Percentiles rank a stretch among this genome's conserved stretches.
phyloP scores from a whole-genome alignment of 176 grass and related monocot genomes.

The Guadua angustifolia region DNA sequence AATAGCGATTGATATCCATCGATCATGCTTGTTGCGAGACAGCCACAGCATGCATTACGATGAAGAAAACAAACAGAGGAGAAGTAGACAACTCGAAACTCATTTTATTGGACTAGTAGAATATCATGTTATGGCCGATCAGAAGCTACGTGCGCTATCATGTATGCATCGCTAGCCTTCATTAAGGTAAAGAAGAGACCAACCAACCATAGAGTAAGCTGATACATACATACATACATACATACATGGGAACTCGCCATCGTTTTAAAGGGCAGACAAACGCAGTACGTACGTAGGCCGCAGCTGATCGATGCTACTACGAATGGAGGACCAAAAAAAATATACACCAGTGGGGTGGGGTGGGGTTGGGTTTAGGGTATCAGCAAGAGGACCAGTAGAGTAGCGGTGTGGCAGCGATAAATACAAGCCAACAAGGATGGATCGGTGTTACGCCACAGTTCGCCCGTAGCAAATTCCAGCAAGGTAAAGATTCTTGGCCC shows the following conservation, averaged over 20 bases:
- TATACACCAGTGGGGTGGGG: slow-evolving; percentile 28
- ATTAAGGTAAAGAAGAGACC: slow-evolving; percentile 23
- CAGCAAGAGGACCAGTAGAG: background rate
- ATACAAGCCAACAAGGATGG: background rate
- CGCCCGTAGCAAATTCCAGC: slow-evolving; percentile 85
- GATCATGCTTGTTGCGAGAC: too few relatives aligned
- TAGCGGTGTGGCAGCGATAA: background rate
- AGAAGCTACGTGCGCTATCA: background rate
- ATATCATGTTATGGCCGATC: background rate
- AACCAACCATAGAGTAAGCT: slow-evolving; percentile 17
- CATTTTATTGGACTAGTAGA: background rate
- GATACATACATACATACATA: slow-evolving; percentile 28
- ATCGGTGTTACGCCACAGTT: slow-evolving; percentile 62
- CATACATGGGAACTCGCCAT: slow-evolving; percentile 26
- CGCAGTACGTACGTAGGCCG: background rate
- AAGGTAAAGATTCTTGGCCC: slow-evolving; percentile 84
- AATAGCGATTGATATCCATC: too few relatives aligned
- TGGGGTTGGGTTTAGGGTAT: background rate
- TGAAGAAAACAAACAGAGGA: background rate
- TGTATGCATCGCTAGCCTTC: background rate
- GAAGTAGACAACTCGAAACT: background rate
- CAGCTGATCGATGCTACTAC: slow-evolving; percentile 33
- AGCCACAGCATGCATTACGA: background rate
- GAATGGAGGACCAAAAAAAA: background rate
- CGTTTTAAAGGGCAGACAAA: background rate